Conservation (phyloP, 108 stramenopile genomes). For the Skeletonema potamos region DNA sequence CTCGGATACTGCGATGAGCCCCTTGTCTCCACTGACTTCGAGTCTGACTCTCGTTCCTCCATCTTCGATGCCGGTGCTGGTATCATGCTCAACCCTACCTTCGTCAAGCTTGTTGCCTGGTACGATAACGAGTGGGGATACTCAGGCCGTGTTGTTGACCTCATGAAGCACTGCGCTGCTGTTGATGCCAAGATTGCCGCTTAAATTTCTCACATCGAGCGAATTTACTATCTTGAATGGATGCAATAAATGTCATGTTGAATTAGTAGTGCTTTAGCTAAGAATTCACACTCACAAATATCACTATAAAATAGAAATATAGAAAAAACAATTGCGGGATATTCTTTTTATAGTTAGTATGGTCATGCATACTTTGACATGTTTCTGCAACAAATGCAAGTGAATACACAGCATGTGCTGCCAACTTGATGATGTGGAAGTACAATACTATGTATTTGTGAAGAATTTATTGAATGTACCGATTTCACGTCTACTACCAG, state of each 20-base stretch:
- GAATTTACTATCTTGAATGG: background rate
- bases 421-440: too few relatives aligned
- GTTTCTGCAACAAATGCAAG: too few relatives aligned
- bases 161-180: conserved; percentile 94
- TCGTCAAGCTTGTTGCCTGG: conserved; percentile 94
- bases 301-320: background rate
- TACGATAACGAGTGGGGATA: conserved; percentile 94
- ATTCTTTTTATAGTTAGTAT: too few relatives aligned
- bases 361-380: too few relatives aligned
- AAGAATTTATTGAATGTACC: too few relatives aligned
- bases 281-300: background rate
- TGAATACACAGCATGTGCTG: too few relatives aligned
- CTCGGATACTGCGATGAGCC: conserved; percentile 99
- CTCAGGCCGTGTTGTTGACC: conserved; percentile 94
- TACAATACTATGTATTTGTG: too few relatives aligned
- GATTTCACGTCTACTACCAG: too few relatives aligned
- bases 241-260: background rate
- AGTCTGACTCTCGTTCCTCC: conserved; percentile 81
- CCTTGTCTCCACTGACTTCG: conserved; percentile 91
- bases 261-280: conserved; percentile 1
- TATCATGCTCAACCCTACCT: conserved; percentile 89
- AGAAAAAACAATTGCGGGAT: background rate
- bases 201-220: conserved; percentile 29
- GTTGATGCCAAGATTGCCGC: conserved; percentile 86
- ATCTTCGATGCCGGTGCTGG: conserved; percentile 91